These are phyloP conservation scores for Penicillium maclennaniae DNA, from an alignment of 495 filamentous ascomycete genomes.

Conservation along the genomic window DNA sequence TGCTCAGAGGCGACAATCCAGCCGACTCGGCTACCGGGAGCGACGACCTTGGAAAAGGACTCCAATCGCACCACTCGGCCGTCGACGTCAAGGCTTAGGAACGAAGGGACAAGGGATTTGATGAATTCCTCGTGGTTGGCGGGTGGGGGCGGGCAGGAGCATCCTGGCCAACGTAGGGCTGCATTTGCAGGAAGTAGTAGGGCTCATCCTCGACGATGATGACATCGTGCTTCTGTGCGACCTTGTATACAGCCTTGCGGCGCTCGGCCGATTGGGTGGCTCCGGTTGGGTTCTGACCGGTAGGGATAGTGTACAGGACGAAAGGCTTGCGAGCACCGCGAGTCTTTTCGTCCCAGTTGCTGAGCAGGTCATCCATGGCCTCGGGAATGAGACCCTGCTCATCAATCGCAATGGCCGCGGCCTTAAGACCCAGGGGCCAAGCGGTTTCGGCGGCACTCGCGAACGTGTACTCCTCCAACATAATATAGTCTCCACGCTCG, in stretches of 20 bases:
- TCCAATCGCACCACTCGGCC: constrained; percentile 67
- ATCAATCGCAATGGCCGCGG: constrained; percentile 74
- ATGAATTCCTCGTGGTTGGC: constrained; percentile 57
- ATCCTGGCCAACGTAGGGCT: constrained; percentile 62
- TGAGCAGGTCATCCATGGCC: constrained; percentile 61
- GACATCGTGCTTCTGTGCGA: constrained; percentile 78
- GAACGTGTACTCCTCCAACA: constrained; percentile 89
- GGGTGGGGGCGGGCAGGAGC: constrained; percentile 50
- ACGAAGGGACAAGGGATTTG: constrained; percentile 56
- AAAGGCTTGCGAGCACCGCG: constrained; percentile 67
- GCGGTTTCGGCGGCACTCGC: constrained; percentile 77
- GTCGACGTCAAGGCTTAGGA: constrained; percentile 58
- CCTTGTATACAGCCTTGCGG: constrained; percentile 65
- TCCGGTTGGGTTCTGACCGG: constrained; percentile 91
- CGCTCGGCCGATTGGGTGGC: constrained; percentile 68
- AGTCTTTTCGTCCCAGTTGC: constrained; percentile 56
- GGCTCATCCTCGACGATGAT: constrained; percentile 94
- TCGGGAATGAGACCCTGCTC: constrained; percentile 69
- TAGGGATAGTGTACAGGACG: constrained; percentile 51
- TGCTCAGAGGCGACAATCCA: constrained; percentile 75
- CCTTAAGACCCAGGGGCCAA: constrained; percentile 67
- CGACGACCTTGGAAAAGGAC: constrained; percentile 65
- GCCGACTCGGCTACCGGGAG: constrained; percentile 57
- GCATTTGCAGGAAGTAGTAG: constrained; percentile 99
- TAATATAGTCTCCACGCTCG: constrained; percentile 63